phyloP scores from a whole-genome alignment of 2,329 filamentous ascomycete species.

The Sporothrix protearum region DNA sequence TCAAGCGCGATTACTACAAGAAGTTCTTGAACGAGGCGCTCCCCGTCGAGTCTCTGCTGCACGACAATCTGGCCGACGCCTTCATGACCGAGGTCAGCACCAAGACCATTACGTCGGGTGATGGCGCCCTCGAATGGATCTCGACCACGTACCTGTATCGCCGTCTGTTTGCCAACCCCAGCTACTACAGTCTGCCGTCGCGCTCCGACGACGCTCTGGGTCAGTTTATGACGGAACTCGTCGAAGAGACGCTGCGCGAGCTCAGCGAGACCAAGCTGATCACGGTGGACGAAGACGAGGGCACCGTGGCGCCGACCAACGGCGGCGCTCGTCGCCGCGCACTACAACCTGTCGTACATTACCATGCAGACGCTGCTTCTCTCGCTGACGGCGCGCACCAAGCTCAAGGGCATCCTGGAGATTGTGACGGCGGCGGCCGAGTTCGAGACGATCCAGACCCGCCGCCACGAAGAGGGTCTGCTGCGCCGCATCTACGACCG shows the following conservation, averaged over 20 bases:
- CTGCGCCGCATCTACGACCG: constrained; percentile 91
- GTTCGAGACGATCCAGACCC: constrained; percentile 87
- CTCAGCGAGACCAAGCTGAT: constrained; percentile 91
- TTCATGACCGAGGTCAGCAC: constrained; percentile 97
- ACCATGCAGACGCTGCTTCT: constrained; percentile 98
- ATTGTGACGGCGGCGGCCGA: constrained; percentile 96
- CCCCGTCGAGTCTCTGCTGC: constrained; percentile 90
- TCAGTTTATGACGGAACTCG: constrained; percentile 87
- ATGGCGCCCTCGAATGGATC: constrained; percentile 97
- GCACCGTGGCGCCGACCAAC: constrained; percentile 83
- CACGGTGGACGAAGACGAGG: constrained; percentile 91
- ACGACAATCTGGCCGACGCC: constrained; percentile 87
- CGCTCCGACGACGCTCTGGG: constrained; percentile 91
- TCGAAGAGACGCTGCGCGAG: constrained; percentile 89
- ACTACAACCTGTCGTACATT: constrained; percentile 99
- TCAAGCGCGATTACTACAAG: constrained; percentile 97
- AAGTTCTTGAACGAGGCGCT: constrained; percentile 97
- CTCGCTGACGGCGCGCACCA: constrained; percentile 81
- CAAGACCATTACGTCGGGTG: constrained; percentile 89
- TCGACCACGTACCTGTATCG: constrained; percentile 99
- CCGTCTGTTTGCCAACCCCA: constrained; percentile 88
- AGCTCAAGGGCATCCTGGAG: constrained; percentile 94
- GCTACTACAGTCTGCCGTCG: constrained; percentile 87
- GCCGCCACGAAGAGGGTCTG: constrained; percentile 84
- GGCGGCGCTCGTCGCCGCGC: constrained; percentile 97